Evolutionary conservation across 2,329 filamentous ascomycete genomes (phyloP), one percentile per base, ranked within the genome.

Genomic region (Plectosphaerella cucumerina): DNA sequence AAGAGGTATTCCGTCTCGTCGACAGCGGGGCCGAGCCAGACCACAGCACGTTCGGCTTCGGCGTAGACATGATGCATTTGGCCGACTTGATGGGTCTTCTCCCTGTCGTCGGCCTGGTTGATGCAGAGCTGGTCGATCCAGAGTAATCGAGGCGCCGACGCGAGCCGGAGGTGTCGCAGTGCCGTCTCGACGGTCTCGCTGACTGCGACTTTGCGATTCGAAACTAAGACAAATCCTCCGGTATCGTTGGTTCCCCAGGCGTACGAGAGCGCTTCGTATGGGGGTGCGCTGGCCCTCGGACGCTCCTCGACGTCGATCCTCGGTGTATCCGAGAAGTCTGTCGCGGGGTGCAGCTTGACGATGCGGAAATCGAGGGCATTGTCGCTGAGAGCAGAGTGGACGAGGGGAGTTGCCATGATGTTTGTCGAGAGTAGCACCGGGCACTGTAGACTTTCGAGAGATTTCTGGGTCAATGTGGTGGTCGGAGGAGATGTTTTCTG

Each of bases 81-180:
- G 8, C 42, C 23, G 10, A 62, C 54, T 43, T 59, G 55, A 10
- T 44, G 51, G 5, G 8, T 54, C 39, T 60, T 60, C 34, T 63
- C 60, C 2, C 44, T 34, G 2, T 50, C 1, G 33, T 60, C 44
- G 0, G 48, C 12, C 48, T 62, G 60, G 8, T 56, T 41, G 23
- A 62, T 59, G 22, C 59, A 60, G 31, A 61, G 51, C 1, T 54
- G 52, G 44, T 61, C 60, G 6, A 58, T 37, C 60, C 60, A 63
- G 2, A 62, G 39, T 20, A 23, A 37, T 5, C 44, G 26, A 33
- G 51, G 37, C 0, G 42, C 41, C 3, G 49, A 17, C 11, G 49
- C 5, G 4, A 14, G 1, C 1, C 11, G 15, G 1, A 61, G 53
- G 22, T 58, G 59, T 18, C 35, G 9, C 2, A 62, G 50, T 0